Percentiles rank a stretch among this genome's conserved stretches.
Evolutionary conservation across 106 monocot species (phyloP).

Genomic region (Dactylorhiza incarnata): DNA sequence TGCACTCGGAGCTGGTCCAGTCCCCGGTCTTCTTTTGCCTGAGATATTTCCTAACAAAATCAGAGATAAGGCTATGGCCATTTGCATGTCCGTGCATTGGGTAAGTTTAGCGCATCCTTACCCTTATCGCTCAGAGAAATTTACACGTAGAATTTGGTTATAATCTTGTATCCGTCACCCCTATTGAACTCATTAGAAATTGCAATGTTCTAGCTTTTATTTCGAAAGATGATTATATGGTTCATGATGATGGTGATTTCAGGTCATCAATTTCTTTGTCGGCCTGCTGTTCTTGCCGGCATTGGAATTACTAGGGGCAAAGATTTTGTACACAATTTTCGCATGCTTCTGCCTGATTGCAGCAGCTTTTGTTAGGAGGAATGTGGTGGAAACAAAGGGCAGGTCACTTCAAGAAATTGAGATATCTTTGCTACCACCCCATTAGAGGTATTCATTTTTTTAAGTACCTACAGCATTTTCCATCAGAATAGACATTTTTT

Average conservation of each 20-base stretch:
- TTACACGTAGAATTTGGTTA: neutral
- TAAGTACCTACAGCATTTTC: neutral
- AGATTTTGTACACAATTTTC: conserved; percentile 64
- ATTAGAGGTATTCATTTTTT: conserved; percentile 31
- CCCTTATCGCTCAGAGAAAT: neutral
- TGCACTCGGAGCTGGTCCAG: conserved; percentile 89
- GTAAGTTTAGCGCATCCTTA: conserved; percentile 22
- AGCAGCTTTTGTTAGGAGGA: conserved; percentile 68
- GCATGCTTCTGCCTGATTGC: conserved; percentile 65
- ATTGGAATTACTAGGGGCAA: conserved; percentile 72
- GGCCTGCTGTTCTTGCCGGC: conserved; percentile 73
- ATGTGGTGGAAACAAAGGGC: conserved; percentile 97
- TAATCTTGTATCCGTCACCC: neutral
- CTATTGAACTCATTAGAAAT: neutral
- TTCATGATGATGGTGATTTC: conserved; percentile 14
- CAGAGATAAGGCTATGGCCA: conserved; percentile 91
- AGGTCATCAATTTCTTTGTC: conserved; percentile 94
- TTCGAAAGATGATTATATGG: neutral
- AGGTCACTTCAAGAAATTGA: conserved; percentile 96
- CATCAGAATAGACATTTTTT: neutral
- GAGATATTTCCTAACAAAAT: conserved; percentile 94
- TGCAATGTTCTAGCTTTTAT: neutral
- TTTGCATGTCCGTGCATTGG: conserved; percentile 97
- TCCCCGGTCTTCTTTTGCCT: conserved; percentile 92
- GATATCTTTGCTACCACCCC: conserved; percentile 62